Conservation (phyloP, 176 grass and related monocot species). For the Raddia guianensis region DNA sequence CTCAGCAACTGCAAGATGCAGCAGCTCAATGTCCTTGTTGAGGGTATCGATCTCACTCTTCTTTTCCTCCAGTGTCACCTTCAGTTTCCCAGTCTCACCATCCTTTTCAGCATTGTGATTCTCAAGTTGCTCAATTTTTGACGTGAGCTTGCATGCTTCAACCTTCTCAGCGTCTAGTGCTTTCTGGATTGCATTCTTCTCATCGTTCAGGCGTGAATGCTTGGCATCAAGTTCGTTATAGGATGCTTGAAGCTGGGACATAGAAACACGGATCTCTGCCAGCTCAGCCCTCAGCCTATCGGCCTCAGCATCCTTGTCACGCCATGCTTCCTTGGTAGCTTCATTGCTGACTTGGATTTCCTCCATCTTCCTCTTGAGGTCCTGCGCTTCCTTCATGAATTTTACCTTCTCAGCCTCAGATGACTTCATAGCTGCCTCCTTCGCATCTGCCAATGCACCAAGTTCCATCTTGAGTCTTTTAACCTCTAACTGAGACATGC, state of each 20-base stretch:
- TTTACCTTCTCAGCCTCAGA: too few species aligned
- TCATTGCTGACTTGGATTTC: too few species aligned
- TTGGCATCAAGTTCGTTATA: not conserved
- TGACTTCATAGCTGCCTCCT: too few species aligned
- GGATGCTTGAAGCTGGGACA: conserved; percentile 35
- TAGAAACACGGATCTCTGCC: not conserved
- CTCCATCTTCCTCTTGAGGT: too few species aligned
- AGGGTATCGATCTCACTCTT: conserved; percentile 31
- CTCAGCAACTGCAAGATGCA: conserved; percentile 36
- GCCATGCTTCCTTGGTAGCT: not conserved
- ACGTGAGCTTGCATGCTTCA: too few species aligned
- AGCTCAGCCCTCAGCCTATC: conserved; percentile 23
- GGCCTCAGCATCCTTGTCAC: conserved; percentile 26
- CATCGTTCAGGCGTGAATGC: conserved; percentile 25
- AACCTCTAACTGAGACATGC: too few species aligned
- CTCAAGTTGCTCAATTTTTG: conserved; percentile 41
- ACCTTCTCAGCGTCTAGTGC: conserved; percentile 25
- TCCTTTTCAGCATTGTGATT: conserved; percentile 16
- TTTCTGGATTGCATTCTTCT: conserved; percentile 32
- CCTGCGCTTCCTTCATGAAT: too few species aligned
- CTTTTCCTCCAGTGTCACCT: too few species aligned
- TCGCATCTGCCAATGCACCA: too few species aligned
- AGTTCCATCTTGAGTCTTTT: too few species aligned
- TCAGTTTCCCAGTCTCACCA: too few species aligned
- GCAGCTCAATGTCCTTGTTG: conserved; percentile 11